Percentiles rank a stretch among this genome's conserved stretches.
Conservation (phyloP, 129 eudicot genomes). For the Flaveria brownii region DNA sequence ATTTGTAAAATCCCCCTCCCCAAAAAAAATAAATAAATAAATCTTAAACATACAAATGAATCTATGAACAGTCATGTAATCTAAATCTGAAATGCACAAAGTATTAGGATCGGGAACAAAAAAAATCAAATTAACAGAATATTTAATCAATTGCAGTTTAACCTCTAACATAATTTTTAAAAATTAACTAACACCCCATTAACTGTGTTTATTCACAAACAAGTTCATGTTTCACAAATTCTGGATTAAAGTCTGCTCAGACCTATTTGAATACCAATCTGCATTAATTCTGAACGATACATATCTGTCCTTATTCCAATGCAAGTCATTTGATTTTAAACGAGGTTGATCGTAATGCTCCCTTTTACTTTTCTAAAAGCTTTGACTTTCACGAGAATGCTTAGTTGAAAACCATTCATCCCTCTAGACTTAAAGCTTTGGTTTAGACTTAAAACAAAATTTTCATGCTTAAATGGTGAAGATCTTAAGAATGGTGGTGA, state of each 20-base stretch:
- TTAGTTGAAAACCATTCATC: not conserved
- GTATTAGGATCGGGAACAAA: not conserved
- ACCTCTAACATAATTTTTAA: not conserved
- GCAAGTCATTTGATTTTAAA: too few species aligned
- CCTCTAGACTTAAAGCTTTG: not conserved
- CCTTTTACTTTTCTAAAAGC: too few species aligned
- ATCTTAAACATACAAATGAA: not conserved
- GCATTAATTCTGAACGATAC: too few species aligned
- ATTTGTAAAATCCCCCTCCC: not conserved
- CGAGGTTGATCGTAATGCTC: too few species aligned
- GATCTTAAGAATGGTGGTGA: too few species aligned
- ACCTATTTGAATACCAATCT: too few species aligned
- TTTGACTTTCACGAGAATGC: not conserved
- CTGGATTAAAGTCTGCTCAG: too few species aligned
- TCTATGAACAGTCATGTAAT: not conserved
- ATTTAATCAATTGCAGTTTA: too few species aligned
- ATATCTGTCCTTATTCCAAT: too few species aligned
- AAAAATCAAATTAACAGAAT: not conserved
- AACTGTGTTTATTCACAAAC: not conserved
- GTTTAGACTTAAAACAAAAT: not conserved
- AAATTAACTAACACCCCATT: not conserved
- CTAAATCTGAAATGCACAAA: not conserved
- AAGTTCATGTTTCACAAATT: not conserved
- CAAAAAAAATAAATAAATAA: too few species aligned
- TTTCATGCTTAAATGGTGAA: not conserved